Base-by-base conservation (phyloP, 2,329 filamentous ascomycete genomes). In the Fonsecaea monophora region DNA sequence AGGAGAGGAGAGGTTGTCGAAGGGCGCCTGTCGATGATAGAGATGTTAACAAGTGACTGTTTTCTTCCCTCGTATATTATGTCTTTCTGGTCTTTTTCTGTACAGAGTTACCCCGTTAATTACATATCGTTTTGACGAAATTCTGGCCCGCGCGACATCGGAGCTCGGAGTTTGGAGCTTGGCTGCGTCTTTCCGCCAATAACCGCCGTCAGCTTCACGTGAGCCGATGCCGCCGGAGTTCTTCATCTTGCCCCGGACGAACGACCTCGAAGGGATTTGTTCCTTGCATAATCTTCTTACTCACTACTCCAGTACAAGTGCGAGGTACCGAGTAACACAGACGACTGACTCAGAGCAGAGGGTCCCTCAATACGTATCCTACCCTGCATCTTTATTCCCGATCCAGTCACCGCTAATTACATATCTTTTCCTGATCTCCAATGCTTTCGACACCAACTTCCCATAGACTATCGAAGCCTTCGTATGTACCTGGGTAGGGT, bases 151-250 rank as follows among this genome's bases (percentile, higher is more conserved):
- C 25, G 37, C 37, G 54, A 53, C 30, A 59, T 64, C 62, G 62
- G 62, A 64, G 62, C 54, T 59, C 54, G 55, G 55, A 32, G 45
- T 55, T 64, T 60, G 55, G 55, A 32, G 45, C 62, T 64, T 60
- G 62, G 62, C 62, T 37, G 5, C 30, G 21, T 6, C 32, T 62
- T 42, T 38, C 55, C 38, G 55, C 55, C 38, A 59, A 42, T 59
- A 38, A 40, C 55, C 55, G 55, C 9, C 45, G 45, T 50, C 45
- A 10, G 40, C 12, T 21, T 50, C 21, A 10, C 18, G 8, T 25
- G 8, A 21, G 15, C 50, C 60, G 60, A 48, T 25, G 25, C 25
- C 25, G 25, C 25, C 25, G 25, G 25, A 62, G 60, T 62, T 35
- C 30, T 62, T 38, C 48, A 40, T 32, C 8, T 5, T 3, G 15